Percentiles rank a stretch among this genome's conserved stretches.
phyloP scores from a whole-genome alignment of 352 stramenopile species.

The Pythium chondricola region DNA sequence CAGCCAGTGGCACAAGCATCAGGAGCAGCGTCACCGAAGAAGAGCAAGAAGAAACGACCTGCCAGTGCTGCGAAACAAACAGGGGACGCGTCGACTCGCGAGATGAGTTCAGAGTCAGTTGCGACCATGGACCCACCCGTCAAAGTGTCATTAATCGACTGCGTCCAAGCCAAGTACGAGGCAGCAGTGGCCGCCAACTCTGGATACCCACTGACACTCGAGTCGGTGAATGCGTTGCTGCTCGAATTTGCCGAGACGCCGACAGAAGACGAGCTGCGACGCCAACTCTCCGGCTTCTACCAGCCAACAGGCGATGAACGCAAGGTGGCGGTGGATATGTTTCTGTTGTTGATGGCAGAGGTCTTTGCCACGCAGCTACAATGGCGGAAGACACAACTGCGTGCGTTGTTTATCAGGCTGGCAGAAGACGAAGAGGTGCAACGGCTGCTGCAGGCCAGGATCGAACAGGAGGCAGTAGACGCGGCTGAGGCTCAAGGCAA shows the following conservation, averaged over 20 bases:
- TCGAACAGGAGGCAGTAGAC: slow-evolving; percentile 18
- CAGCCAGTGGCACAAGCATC: background rate
- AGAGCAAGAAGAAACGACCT: slow-evolving; percentile 22
- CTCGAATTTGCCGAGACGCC: slow-evolving; percentile 27
- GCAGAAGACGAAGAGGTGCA: slow-evolving; percentile 24
- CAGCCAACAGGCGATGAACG: slow-evolving; percentile 45
- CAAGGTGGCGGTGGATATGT: slow-evolving; percentile 43
- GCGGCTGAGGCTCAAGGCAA: background rate
- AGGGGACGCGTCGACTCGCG: background rate
- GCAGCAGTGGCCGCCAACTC: slow-evolving; percentile 25
- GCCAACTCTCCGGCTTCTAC: slow-evolving; percentile 41
- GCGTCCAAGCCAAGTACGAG: background rate
- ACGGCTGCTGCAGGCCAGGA: slow-evolving; percentile 7
- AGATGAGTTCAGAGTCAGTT: background rate
- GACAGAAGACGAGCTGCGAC: slow-evolving; percentile 23
- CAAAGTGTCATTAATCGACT: slow-evolving; percentile 9
- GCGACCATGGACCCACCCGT: background rate
- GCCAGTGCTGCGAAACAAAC: background rate
- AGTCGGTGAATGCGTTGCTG: slow-evolving; percentile 49
- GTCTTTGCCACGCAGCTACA: slow-evolving; percentile 36
- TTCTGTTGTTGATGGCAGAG: slow-evolving; percentile 39
- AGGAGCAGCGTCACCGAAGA: slow-evolving; percentile 19
- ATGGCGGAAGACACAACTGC: slow-evolving; percentile 39
- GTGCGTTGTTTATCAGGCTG: slow-evolving; percentile 37
- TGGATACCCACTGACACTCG: slow-evolving; percentile 33